Conservation (phyloP, 768 basidiomycete genomes). For the Phaeotremella fagi region DNA sequence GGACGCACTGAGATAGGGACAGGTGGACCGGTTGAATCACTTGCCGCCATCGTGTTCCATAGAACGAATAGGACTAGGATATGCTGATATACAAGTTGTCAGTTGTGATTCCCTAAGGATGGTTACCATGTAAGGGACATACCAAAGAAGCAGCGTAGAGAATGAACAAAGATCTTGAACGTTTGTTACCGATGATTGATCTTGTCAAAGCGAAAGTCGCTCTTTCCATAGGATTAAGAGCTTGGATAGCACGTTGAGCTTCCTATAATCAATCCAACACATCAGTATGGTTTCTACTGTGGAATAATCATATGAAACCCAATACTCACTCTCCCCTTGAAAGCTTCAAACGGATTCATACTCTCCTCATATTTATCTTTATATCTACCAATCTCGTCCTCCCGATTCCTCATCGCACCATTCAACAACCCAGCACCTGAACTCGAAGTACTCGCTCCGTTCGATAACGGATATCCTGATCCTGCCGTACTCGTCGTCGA, state of each 20-base stretch:
- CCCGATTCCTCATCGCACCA: conserved; percentile 37
- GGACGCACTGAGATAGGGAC: too few relatives aligned
- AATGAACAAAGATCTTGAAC: conserved; percentile 83
- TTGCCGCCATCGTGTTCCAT: conserved; percentile 43
- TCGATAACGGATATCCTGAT: conserved; percentile 44
- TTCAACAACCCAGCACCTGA: conserved; percentile 15
- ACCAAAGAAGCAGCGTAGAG: conserved; percentile 61
- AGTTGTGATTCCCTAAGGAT: not conserved
- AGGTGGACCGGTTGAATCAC: conserved; percentile 24
- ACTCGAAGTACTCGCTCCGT: conserved; percentile 13
- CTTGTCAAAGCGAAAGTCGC: conserved; percentile 79
- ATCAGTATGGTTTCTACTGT: too few relatives aligned
- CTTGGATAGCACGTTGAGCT: conserved; percentile 86
- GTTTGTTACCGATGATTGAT: conserved; percentile 78
- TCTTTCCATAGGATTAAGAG: conserved; percentile 84
- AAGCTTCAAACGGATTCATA: conserved; percentile 97
- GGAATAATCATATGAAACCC: not conserved
- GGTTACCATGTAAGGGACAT: too few relatives aligned
- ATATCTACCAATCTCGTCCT: conserved; percentile 81
- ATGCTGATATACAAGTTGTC: conserved; percentile 22
- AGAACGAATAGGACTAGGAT: conserved; percentile 43
- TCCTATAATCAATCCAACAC: conserved; percentile 57
- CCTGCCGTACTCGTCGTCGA: too few relatives aligned
- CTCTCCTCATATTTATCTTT: conserved; percentile 88
- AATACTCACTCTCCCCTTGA: conserved; percentile 78